Evolutionary conservation across 2,329 filamentous ascomycete species (phyloP), one percentile per base, ranked within the genome.

Genomic region (Trichophyton verrucosum): DNA sequence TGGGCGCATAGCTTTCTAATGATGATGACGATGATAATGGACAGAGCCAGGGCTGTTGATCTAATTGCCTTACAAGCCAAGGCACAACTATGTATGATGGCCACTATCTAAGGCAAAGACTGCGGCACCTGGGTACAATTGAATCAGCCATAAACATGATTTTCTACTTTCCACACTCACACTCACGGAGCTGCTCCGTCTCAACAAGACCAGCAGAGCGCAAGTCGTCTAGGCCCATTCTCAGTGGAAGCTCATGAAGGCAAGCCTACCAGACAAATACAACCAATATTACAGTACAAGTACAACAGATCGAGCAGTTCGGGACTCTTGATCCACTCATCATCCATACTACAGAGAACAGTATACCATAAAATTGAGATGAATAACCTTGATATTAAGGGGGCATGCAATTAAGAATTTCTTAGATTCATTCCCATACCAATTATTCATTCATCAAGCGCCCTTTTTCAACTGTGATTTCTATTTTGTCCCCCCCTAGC

Each of bases 401-500:
- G 46, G 13, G 13, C 5, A 51, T 51, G 46, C n/a, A 51, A 27
- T 51, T 24, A 51, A 27, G 15, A 15, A 51, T 27, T 15, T 27
- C 22, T 51, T 51, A 51, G 24, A 51, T 24, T 51, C 46, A 27
- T 36, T 55, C 51, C 51, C 51, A 55, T 55, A 36, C n/a, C 30
- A 55, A 55, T n/a, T 33, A 55, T 15, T 17, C 51, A 55, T 55
- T 55, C 51, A 36, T 55, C 27, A 55, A 30, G 5, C 51, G 33
- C 51, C 51, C 27, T 30, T n/a, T 38, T 55, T 27, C 30, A 55
- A 27, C 51, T 55, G 17, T 55, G 51, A 55, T 55, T 55, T 55
- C 51, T 55, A 55, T 55, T 20, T 55, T 8, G 27, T 55, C 38
- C 27, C 38, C 27, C 51, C 51, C 33, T 17, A 36, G 38, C 36